A percentile compares a stretch with the other conserved stretches of the same genome.
Evolutionary conservation across 129 eudicot genomes (phyloP).

Genomic region (Smallanthus sonchifolius): DNA sequence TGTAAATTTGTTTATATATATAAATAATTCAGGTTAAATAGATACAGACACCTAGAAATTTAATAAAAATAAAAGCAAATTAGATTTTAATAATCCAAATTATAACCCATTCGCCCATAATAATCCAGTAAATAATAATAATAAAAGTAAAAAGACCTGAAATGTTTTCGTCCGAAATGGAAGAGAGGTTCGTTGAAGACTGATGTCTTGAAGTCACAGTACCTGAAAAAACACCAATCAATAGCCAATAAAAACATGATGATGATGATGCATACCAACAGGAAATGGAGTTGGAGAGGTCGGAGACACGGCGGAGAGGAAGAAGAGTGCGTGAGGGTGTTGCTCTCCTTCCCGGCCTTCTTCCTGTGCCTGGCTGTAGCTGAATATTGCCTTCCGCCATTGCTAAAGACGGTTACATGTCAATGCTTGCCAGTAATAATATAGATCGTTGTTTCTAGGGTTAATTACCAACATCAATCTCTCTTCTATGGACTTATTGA

Average conservation of each 20-base stretch:
- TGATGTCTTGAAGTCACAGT: slow-evolving; percentile 68
- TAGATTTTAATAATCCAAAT: too few relatives aligned
- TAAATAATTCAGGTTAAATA: too few relatives aligned
- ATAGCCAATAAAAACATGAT: background rate
- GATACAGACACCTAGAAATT: too few relatives aligned
- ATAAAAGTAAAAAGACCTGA: slow-evolving; percentile 40
- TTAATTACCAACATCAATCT: background rate
- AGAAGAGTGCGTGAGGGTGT: slow-evolving; percentile 32
- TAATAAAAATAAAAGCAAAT: background rate
- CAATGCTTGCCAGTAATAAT: background rate
- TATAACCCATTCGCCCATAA: too few relatives aligned
- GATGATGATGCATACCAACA: slow-evolving; percentile 52
- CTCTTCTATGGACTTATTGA: too few relatives aligned
- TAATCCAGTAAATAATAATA: background rate
- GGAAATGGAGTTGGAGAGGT: slow-evolving; percentile 58
- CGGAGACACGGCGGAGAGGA: slow-evolving; percentile 47
- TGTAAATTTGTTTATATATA: too few relatives aligned
- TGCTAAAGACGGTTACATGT: background rate
- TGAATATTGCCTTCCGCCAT: slow-evolving; percentile 26
- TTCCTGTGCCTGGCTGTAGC: slow-evolving; percentile 27
- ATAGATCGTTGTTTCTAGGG: slow-evolving; percentile 6
- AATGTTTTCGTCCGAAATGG: slow-evolving; percentile 57
- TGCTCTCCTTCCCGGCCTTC: slow-evolving; percentile 39
- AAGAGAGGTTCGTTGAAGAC: slow-evolving; percentile 63
- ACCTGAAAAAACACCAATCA: slow-evolving; percentile 39